Evolutionary conservation across 768 basidiomycete species (phyloP).

Genomic region (Lanmaoa pseudosensibilis): DNA sequence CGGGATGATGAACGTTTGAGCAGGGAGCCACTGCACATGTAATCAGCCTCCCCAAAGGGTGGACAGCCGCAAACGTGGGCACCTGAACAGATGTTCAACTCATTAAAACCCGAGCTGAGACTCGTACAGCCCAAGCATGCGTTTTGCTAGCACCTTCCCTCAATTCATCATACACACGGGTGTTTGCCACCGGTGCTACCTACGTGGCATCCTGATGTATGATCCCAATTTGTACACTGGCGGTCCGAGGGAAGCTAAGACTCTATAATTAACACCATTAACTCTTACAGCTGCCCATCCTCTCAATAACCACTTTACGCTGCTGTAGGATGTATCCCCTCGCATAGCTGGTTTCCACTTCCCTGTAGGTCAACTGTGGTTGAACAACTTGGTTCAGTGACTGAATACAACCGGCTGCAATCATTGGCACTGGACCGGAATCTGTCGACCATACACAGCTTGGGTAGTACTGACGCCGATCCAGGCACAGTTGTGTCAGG

Average conservation of each 20-base stretch:
- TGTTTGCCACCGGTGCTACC: background rate
- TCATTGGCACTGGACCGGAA: no score
- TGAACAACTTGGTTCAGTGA: no score
- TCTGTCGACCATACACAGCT: background rate
- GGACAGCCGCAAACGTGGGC: background rate
- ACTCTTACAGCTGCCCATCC: no score
- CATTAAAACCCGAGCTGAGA: constrained; percentile 1
- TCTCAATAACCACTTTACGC: background rate
- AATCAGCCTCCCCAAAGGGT: background rate
- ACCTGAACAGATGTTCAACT: background rate
- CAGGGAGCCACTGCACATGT: background rate
- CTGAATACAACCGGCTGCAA: background rate
- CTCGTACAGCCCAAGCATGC: background rate
- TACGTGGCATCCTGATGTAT: constrained; percentile 1
- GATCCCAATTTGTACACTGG: background rate
- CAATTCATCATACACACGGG: background rate
- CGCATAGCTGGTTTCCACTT: background rate
- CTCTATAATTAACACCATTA: constrained; percentile 1
- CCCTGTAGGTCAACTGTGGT: background rate
- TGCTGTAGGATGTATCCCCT: background rate
- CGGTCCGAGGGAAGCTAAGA: background rate
- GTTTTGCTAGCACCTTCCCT: background rate
- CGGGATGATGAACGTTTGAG: background rate
- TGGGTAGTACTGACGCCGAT: background rate
- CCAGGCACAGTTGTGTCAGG: background rate